Evolutionary conservation across 768 basidiomycete genomes (phyloP), one percentile per base, ranked within the genome.

Genomic region (Amanita fuliginea): DNA sequence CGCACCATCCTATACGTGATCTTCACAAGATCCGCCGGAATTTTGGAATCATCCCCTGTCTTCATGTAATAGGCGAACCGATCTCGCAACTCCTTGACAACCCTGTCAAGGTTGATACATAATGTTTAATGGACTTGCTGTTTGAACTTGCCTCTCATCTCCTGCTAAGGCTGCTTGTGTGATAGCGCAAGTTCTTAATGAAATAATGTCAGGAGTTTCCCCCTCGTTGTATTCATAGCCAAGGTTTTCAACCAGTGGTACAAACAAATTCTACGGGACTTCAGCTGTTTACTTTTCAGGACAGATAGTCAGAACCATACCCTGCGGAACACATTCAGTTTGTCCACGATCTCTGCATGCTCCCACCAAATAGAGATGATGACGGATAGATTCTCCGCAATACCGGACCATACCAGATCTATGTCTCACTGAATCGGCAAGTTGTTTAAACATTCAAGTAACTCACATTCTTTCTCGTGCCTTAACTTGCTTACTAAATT

Each of bases 321-420:
- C 58, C 71, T 67, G 51, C 77, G 70, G 63, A 89, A 77, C 8
- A 66, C 73, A 51, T 86, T 71, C 42, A 94, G 59, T 42, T 72
- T 68, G 33, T 71, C 73, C 32, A 67, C 70, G 55, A 73, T 68
- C 24, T 67, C 71, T 30, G 64, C 68, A 58, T 90, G 68, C 63
- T 95, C 92, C 86, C 89, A 96, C 86, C 91, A 96, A 2, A 80
- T 76, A 6, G 71, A 74, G 8, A 70, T 61, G 26, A 96, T 63
- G 32, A 67, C 62, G 22, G 59, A 56, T 44, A 97, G 63, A 45
- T 73, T 79, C 9, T 69, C 67, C 3, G 73, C 65, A 42, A 94
- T 80, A 49, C 78, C 78, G 43, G 77, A 70, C 90, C 87, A 93
- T 13, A 95, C 88, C 52, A 90, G 72, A 64, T 81, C 91, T 91